Conservation (phyloP, 2,329 filamentous ascomycete genomes). For the Trichoderma arundinaceum region DNA sequence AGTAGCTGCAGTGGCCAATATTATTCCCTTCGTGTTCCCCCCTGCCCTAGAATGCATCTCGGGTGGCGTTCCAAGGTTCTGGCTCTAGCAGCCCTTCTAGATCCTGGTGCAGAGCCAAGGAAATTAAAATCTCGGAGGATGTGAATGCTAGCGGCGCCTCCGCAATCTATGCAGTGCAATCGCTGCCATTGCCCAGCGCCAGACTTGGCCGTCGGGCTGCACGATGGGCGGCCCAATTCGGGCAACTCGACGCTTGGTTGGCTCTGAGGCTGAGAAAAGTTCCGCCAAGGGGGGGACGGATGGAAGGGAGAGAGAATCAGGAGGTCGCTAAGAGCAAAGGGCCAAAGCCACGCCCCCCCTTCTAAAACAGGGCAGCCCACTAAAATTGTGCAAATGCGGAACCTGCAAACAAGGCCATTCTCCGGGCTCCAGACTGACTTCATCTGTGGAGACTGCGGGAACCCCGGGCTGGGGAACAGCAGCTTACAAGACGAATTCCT, state of each 20-base stretch:
- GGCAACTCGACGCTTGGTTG: slow-evolving; percentile 22
- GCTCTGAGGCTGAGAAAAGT: slow-evolving; percentile 19
- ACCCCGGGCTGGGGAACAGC: slow-evolving; percentile 31
- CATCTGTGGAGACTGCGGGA: slow-evolving; percentile 32
- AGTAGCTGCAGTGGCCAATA: slow-evolving; percentile 2
- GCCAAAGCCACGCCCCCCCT: slow-evolving; percentile 6
- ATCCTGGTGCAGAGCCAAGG: slow-evolving; percentile 24
- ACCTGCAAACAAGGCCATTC: slow-evolving; percentile 22
- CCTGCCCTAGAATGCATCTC: not conserved
- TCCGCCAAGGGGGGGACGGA: slow-evolving; percentile 10
- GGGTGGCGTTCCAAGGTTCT: slow-evolving; percentile 26
- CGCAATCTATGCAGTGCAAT: slow-evolving; percentile 14
- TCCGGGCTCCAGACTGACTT: slow-evolving; percentile 30
- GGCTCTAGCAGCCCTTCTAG: slow-evolving; percentile 8
- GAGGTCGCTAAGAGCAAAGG: slow-evolving; percentile 16
- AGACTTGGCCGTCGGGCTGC: slow-evolving; percentile 1
- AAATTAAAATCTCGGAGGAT: slow-evolving; percentile 21
- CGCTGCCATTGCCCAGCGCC: not conserved
- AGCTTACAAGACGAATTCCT: slow-evolving; percentile 24
- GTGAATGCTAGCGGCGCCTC: slow-evolving; percentile 23
- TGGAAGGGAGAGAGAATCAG: slow-evolving; percentile 10
- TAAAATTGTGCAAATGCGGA: slow-evolving; percentile 1
- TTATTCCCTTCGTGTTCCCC: not conserved
- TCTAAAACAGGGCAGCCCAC: slow-evolving; percentile 14
- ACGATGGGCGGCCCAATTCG: slow-evolving; percentile 10